Evolutionary conservation across 129 eudicot genomes (phyloP).

Genomic region (Flaveria sonorensis): DNA sequence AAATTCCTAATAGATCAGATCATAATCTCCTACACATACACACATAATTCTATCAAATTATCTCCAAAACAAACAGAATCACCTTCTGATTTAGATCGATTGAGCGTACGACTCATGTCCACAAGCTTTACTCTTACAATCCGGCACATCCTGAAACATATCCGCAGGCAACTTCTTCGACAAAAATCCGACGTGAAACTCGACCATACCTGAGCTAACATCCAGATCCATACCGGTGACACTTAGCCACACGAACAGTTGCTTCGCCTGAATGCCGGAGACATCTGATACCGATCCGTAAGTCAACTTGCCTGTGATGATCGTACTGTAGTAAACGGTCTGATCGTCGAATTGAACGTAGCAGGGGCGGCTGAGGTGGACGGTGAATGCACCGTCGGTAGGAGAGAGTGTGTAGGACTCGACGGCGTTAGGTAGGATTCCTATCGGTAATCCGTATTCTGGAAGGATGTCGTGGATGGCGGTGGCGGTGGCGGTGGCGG

Average conservation of each 20-base stretch:
- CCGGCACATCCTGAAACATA: constrained; percentile 53
- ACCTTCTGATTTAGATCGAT: constrained; percentile 30
- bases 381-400: constrained; percentile 47
- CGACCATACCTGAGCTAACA: constrained; percentile 40
- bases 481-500: constrained; percentile 6
- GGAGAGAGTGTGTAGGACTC: constrained; percentile 58
- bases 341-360: constrained; percentile 69
- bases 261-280: constrained; percentile 79
- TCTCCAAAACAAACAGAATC: not conserved
- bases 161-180: constrained; percentile 61
- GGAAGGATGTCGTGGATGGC: constrained; percentile 83
- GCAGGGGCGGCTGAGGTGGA: constrained; percentile 54
- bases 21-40: not conserved
- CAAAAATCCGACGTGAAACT: constrained; percentile 73
- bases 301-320: constrained; percentile 55
- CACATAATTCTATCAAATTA: not conserved
- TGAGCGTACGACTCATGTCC: constrained; percentile 1
- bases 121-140: constrained; percentile 53
- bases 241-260: constrained; percentile 66
- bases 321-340: constrained; percentile 51
- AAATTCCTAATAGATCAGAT: not conserved
- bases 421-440: constrained; percentile 63
- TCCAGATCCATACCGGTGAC: constrained; percentile 68
- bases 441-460: constrained; percentile 65
- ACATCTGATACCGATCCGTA: constrained; percentile 65